These are phyloP conservation scores for Penicillium canescens DNA, from an alignment of 495 filamentous ascomycete species.

Conservation along the genomic window DNA sequence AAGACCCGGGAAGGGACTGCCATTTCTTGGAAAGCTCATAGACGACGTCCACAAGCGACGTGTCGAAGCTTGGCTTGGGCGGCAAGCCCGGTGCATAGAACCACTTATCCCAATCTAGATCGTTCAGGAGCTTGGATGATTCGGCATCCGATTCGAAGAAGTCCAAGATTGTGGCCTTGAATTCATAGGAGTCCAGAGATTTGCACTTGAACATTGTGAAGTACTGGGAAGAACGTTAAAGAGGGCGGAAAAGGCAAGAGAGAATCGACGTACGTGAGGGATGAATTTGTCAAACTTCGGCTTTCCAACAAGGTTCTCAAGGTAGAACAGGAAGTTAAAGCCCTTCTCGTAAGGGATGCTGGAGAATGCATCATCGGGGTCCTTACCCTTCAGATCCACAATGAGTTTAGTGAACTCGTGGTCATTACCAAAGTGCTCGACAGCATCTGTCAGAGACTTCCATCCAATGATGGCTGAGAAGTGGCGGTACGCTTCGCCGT, in stretches of 20 bases:
- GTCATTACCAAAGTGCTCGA: conserved; percentile 72
- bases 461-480: conserved; percentile 84
- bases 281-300: conserved; percentile 91
- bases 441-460: conserved; percentile 68
- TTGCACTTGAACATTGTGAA: conserved; percentile 78
- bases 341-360: conserved; percentile 76
- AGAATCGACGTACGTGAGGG: conserved; percentile 58
- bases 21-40: conserved; percentile 80
- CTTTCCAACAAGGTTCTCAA: conserved; percentile 84
- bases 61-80: conserved; percentile 88
- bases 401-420: conserved; percentile 93
- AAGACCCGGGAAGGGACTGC: conserved; percentile 48
- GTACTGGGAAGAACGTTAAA: conserved; percentile 52
- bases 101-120: conserved; percentile 84
- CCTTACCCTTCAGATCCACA: conserved; percentile 80
- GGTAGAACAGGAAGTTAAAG: conserved; percentile 76
- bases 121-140: conserved; percentile 63
- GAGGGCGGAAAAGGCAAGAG: background rate
- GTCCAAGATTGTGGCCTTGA: conserved; percentile 79
- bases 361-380: conserved; percentile 94
- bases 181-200: conserved; percentile 89
- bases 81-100: conserved; percentile 85
- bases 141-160: conserved; percentile 75
- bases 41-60: conserved; percentile 81
- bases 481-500: conserved; percentile 81